Percentiles rank a stretch among this genome's conserved stretches.
Evolutionary conservation across 2,329 filamentous ascomycete species (phyloP).

Genomic region (Colletotrichum sp.): DNA sequence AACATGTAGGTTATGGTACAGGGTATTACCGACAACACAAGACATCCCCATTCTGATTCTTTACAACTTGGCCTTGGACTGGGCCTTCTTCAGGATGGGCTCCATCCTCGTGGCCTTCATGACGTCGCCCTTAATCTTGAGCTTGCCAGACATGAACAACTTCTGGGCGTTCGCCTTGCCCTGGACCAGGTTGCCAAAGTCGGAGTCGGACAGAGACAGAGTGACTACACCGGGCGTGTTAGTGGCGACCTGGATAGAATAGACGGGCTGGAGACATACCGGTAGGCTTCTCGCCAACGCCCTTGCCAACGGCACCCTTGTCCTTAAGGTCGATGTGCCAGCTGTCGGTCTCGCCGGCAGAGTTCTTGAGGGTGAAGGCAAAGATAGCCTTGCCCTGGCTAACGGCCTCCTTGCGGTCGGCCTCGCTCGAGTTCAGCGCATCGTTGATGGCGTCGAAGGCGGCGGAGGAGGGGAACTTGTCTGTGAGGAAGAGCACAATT

Average conservation of each 20-base stretch:
- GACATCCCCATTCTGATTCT: conserved; percentile 1
- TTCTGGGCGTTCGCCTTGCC: conserved; percentile 95
- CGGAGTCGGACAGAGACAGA: conserved; percentile 81
- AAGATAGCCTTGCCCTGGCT: conserved; percentile 89
- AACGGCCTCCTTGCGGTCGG: conserved; percentile 84
- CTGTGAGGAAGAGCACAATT: conserved; percentile 44
- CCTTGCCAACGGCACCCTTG: conserved; percentile 81
- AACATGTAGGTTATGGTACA: conserved; percentile 17
- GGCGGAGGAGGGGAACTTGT: conserved; percentile 85
- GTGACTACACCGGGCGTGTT: conserved; percentile 65
- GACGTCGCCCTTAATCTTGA: conserved; percentile 97
- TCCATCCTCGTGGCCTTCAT: conserved; percentile 99
- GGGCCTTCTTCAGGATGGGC: conserved; percentile 87
- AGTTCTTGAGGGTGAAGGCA: conserved; percentile 92
- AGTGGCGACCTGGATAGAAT: neutral
- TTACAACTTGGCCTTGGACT: conserved; percentile 84
- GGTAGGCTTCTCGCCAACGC: conserved; percentile 79
- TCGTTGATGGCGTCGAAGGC: conserved; percentile 89
- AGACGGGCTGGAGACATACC: conserved; percentile 57
- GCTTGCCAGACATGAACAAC: conserved; percentile 96
- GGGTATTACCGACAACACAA: conserved; percentile 19
- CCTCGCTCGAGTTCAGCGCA: conserved; percentile 70
- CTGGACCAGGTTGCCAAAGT: conserved; percentile 82
- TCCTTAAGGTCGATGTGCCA: conserved; percentile 98
- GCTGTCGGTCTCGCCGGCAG: conserved; percentile 75